Evolutionary conservation across 2,329 filamentous ascomycete genomes (phyloP).

Genomic region (Aspergillus fischeri): DNA sequence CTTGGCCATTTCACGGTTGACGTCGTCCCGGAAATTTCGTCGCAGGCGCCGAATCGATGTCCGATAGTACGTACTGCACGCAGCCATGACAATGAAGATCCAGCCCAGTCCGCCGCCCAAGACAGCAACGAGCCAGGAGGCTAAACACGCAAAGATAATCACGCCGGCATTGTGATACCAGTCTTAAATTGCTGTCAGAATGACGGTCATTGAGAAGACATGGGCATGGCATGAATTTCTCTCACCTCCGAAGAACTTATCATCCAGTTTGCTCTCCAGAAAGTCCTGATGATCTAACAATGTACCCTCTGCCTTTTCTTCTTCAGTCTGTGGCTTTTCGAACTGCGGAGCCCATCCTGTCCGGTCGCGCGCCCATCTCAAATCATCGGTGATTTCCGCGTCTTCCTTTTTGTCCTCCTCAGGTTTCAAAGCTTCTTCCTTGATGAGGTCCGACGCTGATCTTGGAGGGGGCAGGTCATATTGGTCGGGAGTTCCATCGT

Average conservation of each 20-base stretch:
- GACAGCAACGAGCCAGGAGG: conserved; percentile 84
- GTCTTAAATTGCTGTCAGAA: conserved; percentile 51
- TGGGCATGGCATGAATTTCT: not conserved
- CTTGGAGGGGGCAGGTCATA: conserved; percentile 75
- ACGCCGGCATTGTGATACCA: conserved; percentile 98
- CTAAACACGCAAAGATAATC: conserved; percentile 86
- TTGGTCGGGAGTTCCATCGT: conserved; percentile 63
- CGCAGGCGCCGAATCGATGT: conserved; percentile 91
- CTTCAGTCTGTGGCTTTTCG: conserved; percentile 55
- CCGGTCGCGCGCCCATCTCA: conserved; percentile 53
- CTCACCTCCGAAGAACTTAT: conserved; percentile 84
- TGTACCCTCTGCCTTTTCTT: conserved; percentile 54
- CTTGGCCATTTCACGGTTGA: conserved; percentile 83
- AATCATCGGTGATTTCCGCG: conserved; percentile 50
- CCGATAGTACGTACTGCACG: conserved; percentile 91
- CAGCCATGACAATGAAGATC: conserved; percentile 89
- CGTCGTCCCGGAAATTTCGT: conserved; percentile 92
- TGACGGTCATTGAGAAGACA: not conserved
- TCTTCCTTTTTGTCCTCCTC: conserved; percentile 50
- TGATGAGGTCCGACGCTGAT: conserved; percentile 47
- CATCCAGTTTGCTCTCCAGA: conserved; percentile 76
- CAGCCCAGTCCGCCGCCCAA: conserved; percentile 88
- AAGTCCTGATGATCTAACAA: conserved; percentile 84
- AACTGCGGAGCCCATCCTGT: conserved; percentile 90
- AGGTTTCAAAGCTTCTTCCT: conserved; percentile 54